Conservation (phyloP, 495 filamentous ascomycete species). For the Penicillium pulvis region DNA sequence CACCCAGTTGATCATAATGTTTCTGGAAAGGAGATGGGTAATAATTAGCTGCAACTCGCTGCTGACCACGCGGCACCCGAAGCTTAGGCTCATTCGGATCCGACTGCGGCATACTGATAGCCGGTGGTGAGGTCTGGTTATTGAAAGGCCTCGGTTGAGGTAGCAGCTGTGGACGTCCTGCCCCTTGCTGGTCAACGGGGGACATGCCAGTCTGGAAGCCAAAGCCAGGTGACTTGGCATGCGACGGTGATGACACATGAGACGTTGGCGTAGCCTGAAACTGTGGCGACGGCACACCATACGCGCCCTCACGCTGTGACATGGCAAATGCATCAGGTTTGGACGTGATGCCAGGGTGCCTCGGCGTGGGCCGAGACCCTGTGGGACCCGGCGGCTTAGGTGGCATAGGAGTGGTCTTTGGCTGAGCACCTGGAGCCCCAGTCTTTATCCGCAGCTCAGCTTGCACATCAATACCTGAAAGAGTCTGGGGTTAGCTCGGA, state of each 20-base stretch:
- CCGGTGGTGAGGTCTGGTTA: constrained; percentile 40
- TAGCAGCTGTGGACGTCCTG: constrained; percentile 52
- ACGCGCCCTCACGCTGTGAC: constrained; percentile 52
- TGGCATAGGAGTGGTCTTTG: constrained; percentile 56
- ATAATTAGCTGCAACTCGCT: constrained; percentile 55
- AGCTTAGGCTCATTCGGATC: constrained; percentile 42
- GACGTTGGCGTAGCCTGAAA: constrained; percentile 81
- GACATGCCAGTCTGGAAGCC: constrained; percentile 68
- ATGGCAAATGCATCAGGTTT: constrained; percentile 64
- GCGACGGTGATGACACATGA: constrained; percentile 74
- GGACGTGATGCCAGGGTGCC: constrained; percentile 71
- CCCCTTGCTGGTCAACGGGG: constrained; percentile 64
- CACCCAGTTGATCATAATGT: constrained; percentile 97
- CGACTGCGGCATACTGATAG: constrained; percentile 45
- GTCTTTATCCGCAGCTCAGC: constrained; percentile 90
- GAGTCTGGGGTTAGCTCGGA: constrained; percentile 15
- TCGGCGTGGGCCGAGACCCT: constrained; percentile 51
- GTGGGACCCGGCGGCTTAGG: constrained; percentile 43
- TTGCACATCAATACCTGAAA: constrained; percentile 90
- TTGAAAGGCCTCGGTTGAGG: constrained; percentile 45
- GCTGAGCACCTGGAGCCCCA: constrained; percentile 63
- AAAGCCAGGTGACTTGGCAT: constrained; percentile 70
- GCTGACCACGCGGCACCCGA: constrained; percentile 29
- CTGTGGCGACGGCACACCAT: constrained; percentile 57
- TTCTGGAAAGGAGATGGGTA: constrained; percentile 88